Evolutionary conservation across 1,284 basidiomycete genomes (phyloP), one percentile per base, ranked within the genome.

Genomic region (Kwoniella shivajii): DNA sequence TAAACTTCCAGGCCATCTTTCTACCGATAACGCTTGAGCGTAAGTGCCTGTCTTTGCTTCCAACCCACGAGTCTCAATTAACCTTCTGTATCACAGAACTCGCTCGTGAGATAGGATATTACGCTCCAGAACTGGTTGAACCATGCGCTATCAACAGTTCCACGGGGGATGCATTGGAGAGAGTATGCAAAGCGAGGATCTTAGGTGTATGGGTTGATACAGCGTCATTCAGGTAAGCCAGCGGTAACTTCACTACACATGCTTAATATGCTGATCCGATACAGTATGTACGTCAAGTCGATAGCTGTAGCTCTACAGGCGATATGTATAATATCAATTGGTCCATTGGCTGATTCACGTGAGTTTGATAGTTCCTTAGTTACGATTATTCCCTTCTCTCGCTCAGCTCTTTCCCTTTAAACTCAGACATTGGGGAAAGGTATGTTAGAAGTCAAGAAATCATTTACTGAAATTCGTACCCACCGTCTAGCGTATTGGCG

Each of bases 281-380:
- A 11, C 64, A 93, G 91, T 68, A 80, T 95, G 51, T 94, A 93
- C 71, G 84, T 89, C 29, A 89, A 90, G 74, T 93, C 91, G 0
- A 80, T 85, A 7, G 90, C 89, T 0, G 92, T 96, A 0, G 86
- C 86, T 0, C 74, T 92, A 0, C 93, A 96, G 72, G 92, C 92
- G 0, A 71, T 95, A 16, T 89, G 88, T 0, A 91, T 96, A 45
- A 92, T 95, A 59, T 92, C 90, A 10, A 88, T 93, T 82, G 90
- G 91, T 16, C 85, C 85, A 13, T 86, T 92, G 52, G 92, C 92
- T 2, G 90, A 96, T 75, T 84, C 88, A 63, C 85, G 91, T 92
- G 69, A 55, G 88, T 81, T 29, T 38, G 18, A 31, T 10, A 36
- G 30, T 36, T 27, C 27, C 33, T 41, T 13, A n/a, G n/a, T n/a